Base-by-base conservation (phyloP, 176 grass and related monocot genomes). In the Musa beccarii region DNA sequence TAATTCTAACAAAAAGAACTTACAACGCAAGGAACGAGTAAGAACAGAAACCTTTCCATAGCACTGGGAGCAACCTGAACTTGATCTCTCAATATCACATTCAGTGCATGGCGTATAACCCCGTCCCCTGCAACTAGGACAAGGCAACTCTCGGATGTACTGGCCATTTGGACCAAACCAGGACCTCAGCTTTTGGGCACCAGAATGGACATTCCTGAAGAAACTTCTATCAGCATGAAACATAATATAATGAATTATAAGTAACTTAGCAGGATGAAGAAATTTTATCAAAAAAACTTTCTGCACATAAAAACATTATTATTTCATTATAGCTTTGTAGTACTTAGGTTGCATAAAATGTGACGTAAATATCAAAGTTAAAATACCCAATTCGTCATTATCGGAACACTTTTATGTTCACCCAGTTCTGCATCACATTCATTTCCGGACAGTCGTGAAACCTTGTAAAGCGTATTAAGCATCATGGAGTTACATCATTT, bases 131-230 rank as follows among this genome's bases (percentile, higher is more conserved):
- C 94, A 98, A 67, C 75, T 85, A 22, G 90, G 94, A 64, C 94
- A 98, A 73, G 94, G 94, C 43, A 98, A 59, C 80, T 98, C 94
- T 0, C 94, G 85, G 63, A 93, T 90, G 55, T 97, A 97, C 56
- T 97, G 94, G 6, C 94, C 94, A 85, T 92, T 93, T 78, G 94
- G 90, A 80, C 88, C 90, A 69, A 97, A 84, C 94, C 94, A 97
- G 17, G 94, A 97, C 61, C 86, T 93, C 25, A 51, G 49, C 29
- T 91, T 97, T 68, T 76, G 77, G 49, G 84, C 12, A 81, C 59
- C 29, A 22, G 82, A 63, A 75, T 74, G n/a, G 53, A 73, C 76
- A 80, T 77, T 87, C 85, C 93, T 96, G 74, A 54, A 77, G 53
- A 66, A 29, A 54, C 24, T 75, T 16, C 56, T 62, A 67, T 56